phyloP scores from a whole-genome alignment of 148 eudicot species.

The Fagopyrum homotropicum region DNA sequence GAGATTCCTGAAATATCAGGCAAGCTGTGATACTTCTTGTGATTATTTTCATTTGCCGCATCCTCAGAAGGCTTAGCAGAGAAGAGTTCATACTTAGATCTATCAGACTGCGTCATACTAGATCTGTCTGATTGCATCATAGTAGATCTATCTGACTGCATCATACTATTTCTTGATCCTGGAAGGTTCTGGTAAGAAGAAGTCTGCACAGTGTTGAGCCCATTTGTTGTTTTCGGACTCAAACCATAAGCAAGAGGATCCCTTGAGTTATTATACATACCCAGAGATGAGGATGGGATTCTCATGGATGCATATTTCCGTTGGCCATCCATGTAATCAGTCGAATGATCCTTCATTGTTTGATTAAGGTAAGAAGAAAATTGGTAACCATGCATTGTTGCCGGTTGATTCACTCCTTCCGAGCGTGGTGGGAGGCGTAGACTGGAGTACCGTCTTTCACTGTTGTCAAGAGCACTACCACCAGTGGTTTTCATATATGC shows the following conservation, averaged over 20 bases:
- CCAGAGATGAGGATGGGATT: slow-evolving; percentile 28
- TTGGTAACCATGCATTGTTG: slow-evolving; percentile 82
- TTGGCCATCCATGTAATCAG: slow-evolving; percentile 38
- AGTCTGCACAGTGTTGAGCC: slow-evolving; percentile 37
- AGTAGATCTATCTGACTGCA: slow-evolving; percentile 41
- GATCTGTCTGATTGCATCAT: slow-evolving; percentile 25
- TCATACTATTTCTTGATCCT: slow-evolving; percentile 45
- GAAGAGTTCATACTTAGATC: slow-evolving; percentile 24
- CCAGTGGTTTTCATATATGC: slow-evolving; percentile 39
- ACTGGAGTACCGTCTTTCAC: slow-evolving; percentile 81
- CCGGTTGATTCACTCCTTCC: slow-evolving; percentile 63
- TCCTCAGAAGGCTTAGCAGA: slow-evolving; percentile 34
- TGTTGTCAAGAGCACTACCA: slow-evolving; percentile 30
- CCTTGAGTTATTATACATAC: slow-evolving; percentile 26
- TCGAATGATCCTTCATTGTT: slow-evolving; percentile 44
- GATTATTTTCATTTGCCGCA: slow-evolving; percentile 20
- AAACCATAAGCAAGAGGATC: slow-evolving; percentile 40
- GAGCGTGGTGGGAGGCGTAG: slow-evolving; percentile 70
- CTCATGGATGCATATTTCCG: slow-evolving; percentile 35
- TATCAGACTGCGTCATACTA: slow-evolving; percentile 47
- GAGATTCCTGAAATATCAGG: slow-evolving; percentile 79
- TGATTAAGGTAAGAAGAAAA: slow-evolving; percentile 45
- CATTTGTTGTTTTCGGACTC: slow-evolving; percentile 40
- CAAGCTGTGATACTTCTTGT: slow-evolving; percentile 76
- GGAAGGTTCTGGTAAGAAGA: slow-evolving; percentile 59